Percentiles rank a stretch among this genome's conserved stretches.
phyloP scores from a whole-genome alignment of 352 stramenopile species.

The Globisporangium acanthophoron region DNA sequence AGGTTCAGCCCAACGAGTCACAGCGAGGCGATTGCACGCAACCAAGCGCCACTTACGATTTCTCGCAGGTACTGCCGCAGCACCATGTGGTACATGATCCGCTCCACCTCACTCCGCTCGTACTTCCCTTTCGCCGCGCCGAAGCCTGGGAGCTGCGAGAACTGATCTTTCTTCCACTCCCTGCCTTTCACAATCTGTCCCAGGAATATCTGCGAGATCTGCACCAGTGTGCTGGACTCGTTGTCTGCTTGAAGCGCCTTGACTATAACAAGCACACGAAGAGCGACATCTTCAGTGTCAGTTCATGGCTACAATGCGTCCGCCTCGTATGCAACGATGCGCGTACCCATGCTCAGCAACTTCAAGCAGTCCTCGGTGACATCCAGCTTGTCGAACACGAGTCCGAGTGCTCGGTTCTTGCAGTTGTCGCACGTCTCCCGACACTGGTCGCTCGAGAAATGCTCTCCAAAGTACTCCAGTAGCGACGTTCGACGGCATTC shows the following conservation, averaged over 20 bases:
- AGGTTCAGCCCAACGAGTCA: neutral
- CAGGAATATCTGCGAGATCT: slow-evolving; percentile 72
- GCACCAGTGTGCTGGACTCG: slow-evolving; percentile 61
- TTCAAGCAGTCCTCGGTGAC: slow-evolving; percentile 69
- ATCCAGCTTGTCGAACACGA: slow-evolving; percentile 67
- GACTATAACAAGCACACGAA: slow-evolving; percentile 17
- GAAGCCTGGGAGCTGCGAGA: slow-evolving; percentile 51
- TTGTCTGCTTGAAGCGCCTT: slow-evolving; percentile 57
- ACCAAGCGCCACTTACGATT: slow-evolving; percentile 26
- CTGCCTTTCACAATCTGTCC: slow-evolving; percentile 58
- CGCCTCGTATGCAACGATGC: neutral
- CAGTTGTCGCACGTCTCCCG: slow-evolving; percentile 84
- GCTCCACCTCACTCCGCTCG: slow-evolving; percentile 71
- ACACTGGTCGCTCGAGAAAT: slow-evolving; percentile 73
- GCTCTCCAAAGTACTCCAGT: slow-evolving; percentile 87
- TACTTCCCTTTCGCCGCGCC: slow-evolving; percentile 70
- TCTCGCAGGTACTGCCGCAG: slow-evolving; percentile 78
- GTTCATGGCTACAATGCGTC: neutral
- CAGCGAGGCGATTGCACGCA: neutral
- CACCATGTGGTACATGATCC: slow-evolving; percentile 87
- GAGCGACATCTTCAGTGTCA: neutral
- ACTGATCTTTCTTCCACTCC: slow-evolving; percentile 65
- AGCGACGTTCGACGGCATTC: slow-evolving; percentile 79
- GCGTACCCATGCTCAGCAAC: slow-evolving; percentile 59
- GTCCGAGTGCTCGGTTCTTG: slow-evolving; percentile 67